phyloP scores from a whole-genome alignment of 768 basidiomycete species.

The Leccinum olivaceopallidum region DNA sequence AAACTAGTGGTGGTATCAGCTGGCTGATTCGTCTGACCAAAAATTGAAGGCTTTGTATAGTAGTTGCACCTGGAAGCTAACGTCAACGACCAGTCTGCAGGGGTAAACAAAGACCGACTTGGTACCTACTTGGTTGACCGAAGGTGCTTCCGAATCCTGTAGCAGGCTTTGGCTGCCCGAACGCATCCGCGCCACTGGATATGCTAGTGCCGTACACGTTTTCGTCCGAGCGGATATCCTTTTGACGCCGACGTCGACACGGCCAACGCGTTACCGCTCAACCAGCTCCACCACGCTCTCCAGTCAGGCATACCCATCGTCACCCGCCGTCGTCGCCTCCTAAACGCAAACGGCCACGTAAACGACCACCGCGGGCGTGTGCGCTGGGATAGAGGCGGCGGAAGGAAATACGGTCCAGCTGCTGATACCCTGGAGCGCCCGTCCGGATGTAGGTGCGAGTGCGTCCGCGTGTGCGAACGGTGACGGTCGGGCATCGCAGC shows the following conservation, averaged over 20 bases:
- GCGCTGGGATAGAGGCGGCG: slow-evolving; percentile 34
- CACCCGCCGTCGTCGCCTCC: slow-evolving; percentile 56
- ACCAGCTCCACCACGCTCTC: slow-evolving; percentile 19
- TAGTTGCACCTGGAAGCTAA: too few species aligned
- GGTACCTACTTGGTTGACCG: too few species aligned
- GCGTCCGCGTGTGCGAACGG: background rate
- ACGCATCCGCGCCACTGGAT: too few species aligned
- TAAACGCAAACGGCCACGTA: slow-evolving; percentile 56
- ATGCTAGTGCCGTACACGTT: background rate
- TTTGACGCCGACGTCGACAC: slow-evolving; percentile 7
- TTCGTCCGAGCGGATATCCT: slow-evolving; percentile 12
- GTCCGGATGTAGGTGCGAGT: background rate
- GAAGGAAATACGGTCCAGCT: slow-evolving; percentile 37
- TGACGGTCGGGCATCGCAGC: background rate
- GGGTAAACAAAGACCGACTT: too few species aligned
- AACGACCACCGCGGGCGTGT: slow-evolving; percentile 29
- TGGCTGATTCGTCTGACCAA: too few species aligned
- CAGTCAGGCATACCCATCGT: slow-evolving; percentile 44
- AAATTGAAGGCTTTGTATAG: too few species aligned
- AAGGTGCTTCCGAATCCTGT: too few species aligned
- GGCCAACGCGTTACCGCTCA: background rate
- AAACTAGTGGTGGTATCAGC: too few species aligned
- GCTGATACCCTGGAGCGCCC: background rate
- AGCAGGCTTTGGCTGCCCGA: too few species aligned
- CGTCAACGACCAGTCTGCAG: too few species aligned